These are phyloP conservation scores for Dinochytrium kinnereticum DNA, from an alignment of 371 early-diverging fungal genomes.

Conservation along the genomic window DNA sequence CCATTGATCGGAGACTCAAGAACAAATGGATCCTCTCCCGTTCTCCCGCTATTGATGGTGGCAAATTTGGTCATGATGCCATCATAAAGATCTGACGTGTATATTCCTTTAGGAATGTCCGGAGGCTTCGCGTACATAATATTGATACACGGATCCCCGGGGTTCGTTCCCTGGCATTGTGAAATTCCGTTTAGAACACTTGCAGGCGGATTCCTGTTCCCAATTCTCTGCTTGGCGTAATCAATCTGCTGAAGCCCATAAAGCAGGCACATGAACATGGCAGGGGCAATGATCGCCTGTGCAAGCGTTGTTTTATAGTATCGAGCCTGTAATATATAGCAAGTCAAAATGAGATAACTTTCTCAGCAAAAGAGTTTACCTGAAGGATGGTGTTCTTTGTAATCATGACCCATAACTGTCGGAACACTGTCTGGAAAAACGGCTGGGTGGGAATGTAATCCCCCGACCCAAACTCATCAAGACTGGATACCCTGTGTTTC, in stretches of 20 bases:
- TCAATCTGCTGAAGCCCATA: conserved; percentile 59
- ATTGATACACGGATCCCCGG: conserved; percentile 57
- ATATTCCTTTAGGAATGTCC: conserved; percentile 32
- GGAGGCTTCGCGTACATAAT: conserved; percentile 59
- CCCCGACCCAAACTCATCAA: no score
- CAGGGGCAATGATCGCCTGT: conserved; percentile 60
- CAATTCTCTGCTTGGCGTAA: conserved; percentile 43
- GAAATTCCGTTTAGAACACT: neutral
- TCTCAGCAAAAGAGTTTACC: conserved; percentile 33
- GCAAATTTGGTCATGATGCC: conserved; percentile 52
- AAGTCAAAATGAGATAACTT: neutral
- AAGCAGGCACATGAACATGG: conserved; percentile 61
- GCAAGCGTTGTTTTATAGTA: conserved; percentile 55
- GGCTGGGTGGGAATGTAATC: no score
- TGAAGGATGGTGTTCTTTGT: conserved; percentile 59
- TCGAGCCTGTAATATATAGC: conserved; percentile 21
- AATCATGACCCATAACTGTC: conserved; percentile 59
- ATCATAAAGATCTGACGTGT: conserved; percentile 15
- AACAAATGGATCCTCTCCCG: conserved; percentile 30
- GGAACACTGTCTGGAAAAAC: neutral
- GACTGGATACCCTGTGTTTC: no score
- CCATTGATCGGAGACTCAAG: conserved; percentile 8
- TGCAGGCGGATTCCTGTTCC: conserved; percentile 48
- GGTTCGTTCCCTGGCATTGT: conserved; percentile 47
- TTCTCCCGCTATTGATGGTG: conserved; percentile 46